Conservation (phyloP, 192 early-diverging fungal species). For the Backusella psychrophila region DNA sequence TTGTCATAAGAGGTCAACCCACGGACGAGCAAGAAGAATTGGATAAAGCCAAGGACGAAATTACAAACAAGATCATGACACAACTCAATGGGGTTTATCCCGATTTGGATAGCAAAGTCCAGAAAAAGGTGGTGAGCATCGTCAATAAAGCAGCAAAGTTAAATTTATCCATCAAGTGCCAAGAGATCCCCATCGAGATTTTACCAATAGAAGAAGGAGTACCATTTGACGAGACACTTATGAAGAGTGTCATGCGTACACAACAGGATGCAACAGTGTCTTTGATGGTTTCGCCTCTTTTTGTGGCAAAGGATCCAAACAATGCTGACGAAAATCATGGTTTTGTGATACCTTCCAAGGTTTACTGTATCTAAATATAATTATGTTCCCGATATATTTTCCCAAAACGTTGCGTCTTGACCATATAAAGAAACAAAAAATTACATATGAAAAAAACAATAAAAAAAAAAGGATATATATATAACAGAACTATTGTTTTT, state of each 20-base stretch:
- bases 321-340: conserved; percentile 16
- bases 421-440: not conserved
- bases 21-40: conserved; percentile 2
- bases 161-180: conserved; percentile 59
- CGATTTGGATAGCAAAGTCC: not conserved
- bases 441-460: not conserved
- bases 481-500: too few species aligned
- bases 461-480: too few species aligned
- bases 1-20: conserved; percentile 13
- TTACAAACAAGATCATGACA: not conserved
- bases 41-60: not conserved
- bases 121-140: conserved; percentile 33
- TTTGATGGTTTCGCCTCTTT: conserved; percentile 24
- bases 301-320: conserved; percentile 24
- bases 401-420: not conserved
- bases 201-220: conserved; percentile 17
- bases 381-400: not conserved
- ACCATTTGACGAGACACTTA: conserved; percentile 13
- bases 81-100: not conserved
- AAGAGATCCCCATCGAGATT: conserved; percentile 62
- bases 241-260: conserved; percentile 20
- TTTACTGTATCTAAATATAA: conserved; percentile 20
- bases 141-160: conserved; percentile 61
- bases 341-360: conserved; percentile 29
- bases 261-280: conserved; percentile 6